A percentile compares a stretch with the other conserved stretches of the same genome.
Conservation (phyloP, 352 stramenopile genomes). For the Thraustotheca clavata region DNA sequence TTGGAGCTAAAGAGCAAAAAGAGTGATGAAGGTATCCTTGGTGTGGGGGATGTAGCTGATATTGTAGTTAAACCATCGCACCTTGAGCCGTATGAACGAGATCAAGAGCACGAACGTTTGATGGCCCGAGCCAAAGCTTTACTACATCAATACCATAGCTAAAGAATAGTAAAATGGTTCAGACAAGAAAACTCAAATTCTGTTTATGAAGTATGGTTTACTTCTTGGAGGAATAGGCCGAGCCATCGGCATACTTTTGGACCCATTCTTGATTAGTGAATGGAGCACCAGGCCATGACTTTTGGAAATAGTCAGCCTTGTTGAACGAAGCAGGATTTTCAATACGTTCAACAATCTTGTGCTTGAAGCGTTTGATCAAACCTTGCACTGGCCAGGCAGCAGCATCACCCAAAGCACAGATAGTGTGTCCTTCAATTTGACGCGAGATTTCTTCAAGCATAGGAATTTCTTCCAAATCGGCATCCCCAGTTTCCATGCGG, state of each 20-base stretch:
- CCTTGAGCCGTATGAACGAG: neutral
- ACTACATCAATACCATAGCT: conserved; percentile 30
- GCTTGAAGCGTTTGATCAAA: conserved; percentile 97
- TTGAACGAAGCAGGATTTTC: conserved; percentile 94
- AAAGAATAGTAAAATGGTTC: neutral
- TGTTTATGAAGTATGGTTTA: conserved; percentile 3
- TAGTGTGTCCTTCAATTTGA: conserved; percentile 99
- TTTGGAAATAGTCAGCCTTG: conserved; percentile 91
- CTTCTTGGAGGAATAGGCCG: conserved; percentile 78
- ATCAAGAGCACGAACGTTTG: conserved; percentile 36
- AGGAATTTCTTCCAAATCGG: conserved; percentile 96
- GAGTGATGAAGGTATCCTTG: conserved; percentile 24
- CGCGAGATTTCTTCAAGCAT: conserved; percentile 99
- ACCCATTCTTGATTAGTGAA: conserved; percentile 96
- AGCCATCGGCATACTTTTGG: conserved; percentile 87
- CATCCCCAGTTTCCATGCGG: conserved; percentile 97
- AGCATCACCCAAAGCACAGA: conserved; percentile 98
- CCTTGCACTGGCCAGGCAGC: conserved; percentile 99
- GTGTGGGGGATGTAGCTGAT: conserved; percentile 30
- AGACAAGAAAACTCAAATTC: conserved; percentile 2
- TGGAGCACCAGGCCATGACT: conserved; percentile 90
- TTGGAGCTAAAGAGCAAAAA: conserved; percentile 25
- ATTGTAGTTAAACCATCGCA: neutral
- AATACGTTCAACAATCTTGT: conserved; percentile 97
- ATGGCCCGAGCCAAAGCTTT: conserved; percentile 42